Base-by-base conservation (phyloP, 2,329 filamentous ascomycete species). In the Nemania serpens region DNA sequence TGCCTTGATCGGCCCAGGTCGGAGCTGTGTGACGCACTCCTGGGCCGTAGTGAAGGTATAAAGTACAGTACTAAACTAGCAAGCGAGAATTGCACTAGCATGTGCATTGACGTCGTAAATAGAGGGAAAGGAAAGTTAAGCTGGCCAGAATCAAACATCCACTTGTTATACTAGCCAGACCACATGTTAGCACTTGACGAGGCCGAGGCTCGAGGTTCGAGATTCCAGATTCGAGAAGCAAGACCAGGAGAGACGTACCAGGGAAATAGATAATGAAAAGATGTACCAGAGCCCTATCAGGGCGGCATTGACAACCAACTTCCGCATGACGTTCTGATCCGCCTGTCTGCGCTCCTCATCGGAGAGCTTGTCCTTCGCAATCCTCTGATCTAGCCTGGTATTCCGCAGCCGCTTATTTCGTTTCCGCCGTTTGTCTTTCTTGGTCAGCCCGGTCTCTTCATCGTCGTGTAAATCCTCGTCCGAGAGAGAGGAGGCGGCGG, bases 101-200 rank as follows among this genome's bases (percentile, higher is more conserved):
- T 98, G 79, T 99, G 95, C 75, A 95, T 82, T 66, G 91, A 91
- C 3, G 95, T 99, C 11, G 93, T 97, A 77, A 98, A 98, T 51
- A 99, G 84, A 41, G 95, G 95, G 71, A 95, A 98, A 53, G 91
- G 88, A 75, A 99, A 99, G 76, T 97, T 89, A 68, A 96, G 85
- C 67, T 90, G 87, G 68, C 89, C 84, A 63, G 89, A 84, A 71
- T 91, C 91, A 78, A 99, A 98, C 94, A 99, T 98, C 95, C 95
- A 98, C 80, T 97, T 98, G 84, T 99, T 99, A 82, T 98, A 99
- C 89, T 95, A 66, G 51, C n/a, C 34, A 42, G 46, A 20, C 5
- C 13, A 33, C 18, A 13, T 56, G 37, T 49, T 20, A 60, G 43
- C 22, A 36, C n/a, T 22, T 15, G 43, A 18, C 9, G 33, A 45